Base-by-base conservation (phyloP, 2,329 filamentous ascomycete species). In the Plenodomus lindquistii region DNA sequence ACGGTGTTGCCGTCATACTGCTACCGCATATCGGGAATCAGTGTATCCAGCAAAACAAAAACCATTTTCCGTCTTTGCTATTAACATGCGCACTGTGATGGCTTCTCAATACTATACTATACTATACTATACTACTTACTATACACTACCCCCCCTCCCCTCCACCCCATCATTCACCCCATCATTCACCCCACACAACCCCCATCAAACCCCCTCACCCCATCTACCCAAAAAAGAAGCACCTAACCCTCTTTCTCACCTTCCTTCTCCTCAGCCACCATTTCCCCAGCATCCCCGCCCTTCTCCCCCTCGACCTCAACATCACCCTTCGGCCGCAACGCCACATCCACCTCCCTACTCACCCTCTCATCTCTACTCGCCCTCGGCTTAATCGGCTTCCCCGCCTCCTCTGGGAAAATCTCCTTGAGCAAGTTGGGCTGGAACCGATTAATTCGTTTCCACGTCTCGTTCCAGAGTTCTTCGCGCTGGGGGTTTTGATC, bases 401-500 rank as follows among this genome's bases (percentile, higher is more conserved):
- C 59, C 44, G 67, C 66, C 51, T 74, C 69, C 42, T 78, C 73
- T 0, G 82, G 83, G 65, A 85, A 85, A 24, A 85, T 70, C 61
- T 85, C 83, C 9, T 67, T 64, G 65, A 85, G 82, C 31, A 87
- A 69, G 34, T 79, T 75, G 0, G 84, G 84, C 54, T 86, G 67
- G 66, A 86, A 85, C 15, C 82, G 70, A 43, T 84, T 81, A 39
- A 86, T 74, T 24, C 81, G 75, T 58, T 80, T 81, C 70, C 78
- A 80, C 11, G 84, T 86, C 71, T 86, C 83, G 6, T 69, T 70
- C 84, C 84, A 87, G 31, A 86, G 70, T 58, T 78, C 73, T 53
- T 79, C 77, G 53, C 81, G 79, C 53, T 73, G 67, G 9, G 73
- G 73, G 21, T 73, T 72, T 53, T 81, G 76, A 42, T 79, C 73